Conservation (phyloP, 2,329 filamentous ascomycete species). For the Ophiostoma piceae region DNA sequence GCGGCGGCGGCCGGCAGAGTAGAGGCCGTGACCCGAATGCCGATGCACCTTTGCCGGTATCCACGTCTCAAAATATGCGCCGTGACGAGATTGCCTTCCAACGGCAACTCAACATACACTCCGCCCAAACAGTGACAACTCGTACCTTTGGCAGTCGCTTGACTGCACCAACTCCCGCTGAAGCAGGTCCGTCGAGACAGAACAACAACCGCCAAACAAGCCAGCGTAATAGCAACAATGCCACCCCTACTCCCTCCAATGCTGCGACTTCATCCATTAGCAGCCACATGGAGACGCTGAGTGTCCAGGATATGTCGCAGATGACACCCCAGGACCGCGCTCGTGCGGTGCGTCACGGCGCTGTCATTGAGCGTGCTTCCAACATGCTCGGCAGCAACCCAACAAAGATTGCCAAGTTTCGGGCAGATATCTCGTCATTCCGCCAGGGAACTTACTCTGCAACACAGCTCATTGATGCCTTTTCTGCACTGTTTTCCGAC, state of each 20-base stretch:
- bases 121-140: slow-evolving; percentile 70
- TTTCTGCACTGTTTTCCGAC: slow-evolving; percentile 78
- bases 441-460: slow-evolving; percentile 64
- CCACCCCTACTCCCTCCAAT: background rate
- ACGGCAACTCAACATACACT: slow-evolving; percentile 85
- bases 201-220: background rate
- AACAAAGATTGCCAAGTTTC: slow-evolving; percentile 71
- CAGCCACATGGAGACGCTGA: slow-evolving; percentile 48
- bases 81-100: slow-evolving; percentile 89
- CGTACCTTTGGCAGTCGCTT: slow-evolving; percentile 83
- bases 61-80: slow-evolving; percentile 72
- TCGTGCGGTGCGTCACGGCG: slow-evolving; percentile 69
- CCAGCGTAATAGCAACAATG: slow-evolving; percentile 7
- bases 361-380: slow-evolving; percentile 79
- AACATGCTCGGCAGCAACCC: slow-evolving; percentile 74
- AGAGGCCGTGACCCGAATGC: slow-evolving; percentile 82
- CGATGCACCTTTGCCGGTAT: slow-evolving; percentile 64
- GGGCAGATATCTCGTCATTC: slow-evolving; percentile 72
- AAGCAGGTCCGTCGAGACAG: background rate
- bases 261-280: slow-evolving; percentile 16
- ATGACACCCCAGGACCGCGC: slow-evolving; percentile 74
- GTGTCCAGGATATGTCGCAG: slow-evolving; percentile 45
- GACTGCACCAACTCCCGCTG: slow-evolving; percentile 43
- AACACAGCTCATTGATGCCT: slow-evolving; percentile 73
- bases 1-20: slow-evolving; percentile 43